A percentile compares a stretch with the other conserved stretches of the same genome.
Evolutionary conservation across 768 basidiomycete genomes (phyloP).

Genomic region (Tricholoma matsutake): DNA sequence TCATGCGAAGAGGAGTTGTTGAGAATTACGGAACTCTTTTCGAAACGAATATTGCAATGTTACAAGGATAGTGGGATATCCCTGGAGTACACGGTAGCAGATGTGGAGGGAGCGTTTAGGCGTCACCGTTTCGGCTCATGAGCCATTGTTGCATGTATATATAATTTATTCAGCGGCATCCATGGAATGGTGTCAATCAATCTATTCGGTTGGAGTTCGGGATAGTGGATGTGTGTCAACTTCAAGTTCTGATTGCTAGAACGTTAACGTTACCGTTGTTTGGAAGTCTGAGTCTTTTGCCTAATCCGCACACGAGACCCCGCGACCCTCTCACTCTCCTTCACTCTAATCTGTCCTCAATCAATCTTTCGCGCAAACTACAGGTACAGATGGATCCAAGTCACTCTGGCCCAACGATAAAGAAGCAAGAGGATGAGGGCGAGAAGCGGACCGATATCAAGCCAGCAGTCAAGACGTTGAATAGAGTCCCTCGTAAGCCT

Average conservation of each 20-base stretch:
- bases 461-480: slow-evolving; percentile 73
- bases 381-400: slow-evolving; percentile 35
- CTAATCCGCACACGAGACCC: slow-evolving; percentile 13
- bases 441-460: slow-evolving; percentile 67
- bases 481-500: slow-evolving; percentile 81
- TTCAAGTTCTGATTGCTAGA: background rate
- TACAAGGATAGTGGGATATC: slow-evolving; percentile 71
- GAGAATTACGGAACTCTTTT: slow-evolving; percentile 67
- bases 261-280: slow-evolving; percentile 12
- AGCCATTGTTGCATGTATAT: background rate
- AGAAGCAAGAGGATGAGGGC: slow-evolving; percentile 59
- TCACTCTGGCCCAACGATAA: slow-evolving; percentile 35
- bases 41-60: slow-evolving; percentile 68
- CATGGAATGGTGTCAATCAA: background rate
- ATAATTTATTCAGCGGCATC: background rate
- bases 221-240: background rate
- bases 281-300: background rate
- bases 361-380: slow-evolving; percentile 11
- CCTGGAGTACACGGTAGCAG: slow-evolving; percentile 70
- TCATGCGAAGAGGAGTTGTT: slow-evolving; percentile 85
- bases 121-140: slow-evolving; percentile 44
- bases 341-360: slow-evolving; percentile 12
- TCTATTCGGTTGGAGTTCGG: background rate
- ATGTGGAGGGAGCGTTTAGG: slow-evolving; percentile 79
- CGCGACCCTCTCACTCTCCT: slow-evolving; percentile 16